Conservation (phyloP, 202 grass and related monocot species). For the Zizania palustris region DNA sequence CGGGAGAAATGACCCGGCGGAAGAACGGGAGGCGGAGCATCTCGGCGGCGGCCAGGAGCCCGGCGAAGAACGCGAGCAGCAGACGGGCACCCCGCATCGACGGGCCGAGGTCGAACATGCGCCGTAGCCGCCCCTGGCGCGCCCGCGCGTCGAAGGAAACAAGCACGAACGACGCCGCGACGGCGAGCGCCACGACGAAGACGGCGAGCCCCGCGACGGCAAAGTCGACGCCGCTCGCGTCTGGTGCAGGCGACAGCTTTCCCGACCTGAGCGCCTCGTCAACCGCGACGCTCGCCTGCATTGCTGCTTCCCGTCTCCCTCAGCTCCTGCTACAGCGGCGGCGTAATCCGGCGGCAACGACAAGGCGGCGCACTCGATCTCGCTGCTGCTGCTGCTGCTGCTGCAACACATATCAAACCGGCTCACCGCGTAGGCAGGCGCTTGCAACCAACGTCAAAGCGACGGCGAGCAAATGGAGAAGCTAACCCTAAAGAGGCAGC, state of each 20-base stretch:
- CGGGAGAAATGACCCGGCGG: background rate
- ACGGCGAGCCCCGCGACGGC: conserved; percentile 19
- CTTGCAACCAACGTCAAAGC: conserved; percentile 1
- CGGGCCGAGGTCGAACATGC: conserved; percentile 35
- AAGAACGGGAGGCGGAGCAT: conserved; percentile 39
- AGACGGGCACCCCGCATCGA: conserved; percentile 17
- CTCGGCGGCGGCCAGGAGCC: conserved; percentile 31
- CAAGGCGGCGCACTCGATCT: conserved; percentile 10
- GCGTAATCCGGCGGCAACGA: background rate
- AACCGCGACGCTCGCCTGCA: conserved; percentile 39
- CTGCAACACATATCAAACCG: background rate
- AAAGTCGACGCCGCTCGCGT: background rate
- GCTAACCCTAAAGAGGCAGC: background rate
- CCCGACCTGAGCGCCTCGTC: conserved; percentile 19
- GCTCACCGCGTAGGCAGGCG: background rate
- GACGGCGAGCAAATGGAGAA: background rate
- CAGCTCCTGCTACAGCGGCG: background rate
- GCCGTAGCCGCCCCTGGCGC: conserved; percentile 19
- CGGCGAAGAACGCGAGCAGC: conserved; percentile 39
- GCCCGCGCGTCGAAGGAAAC: conserved; percentile 30
- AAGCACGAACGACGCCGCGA: conserved; percentile 24
- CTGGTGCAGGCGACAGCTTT: background rate
- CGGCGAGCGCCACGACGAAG: conserved; percentile 14
- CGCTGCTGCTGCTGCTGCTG: conserved; percentile 11
- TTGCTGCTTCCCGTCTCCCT: background rate